A percentile compares a stretch with the other conserved stretches of the same genome.
Conservation (phyloP, 2,329 filamentous ascomycete species). For the Microsporum ferrugineum region DNA sequence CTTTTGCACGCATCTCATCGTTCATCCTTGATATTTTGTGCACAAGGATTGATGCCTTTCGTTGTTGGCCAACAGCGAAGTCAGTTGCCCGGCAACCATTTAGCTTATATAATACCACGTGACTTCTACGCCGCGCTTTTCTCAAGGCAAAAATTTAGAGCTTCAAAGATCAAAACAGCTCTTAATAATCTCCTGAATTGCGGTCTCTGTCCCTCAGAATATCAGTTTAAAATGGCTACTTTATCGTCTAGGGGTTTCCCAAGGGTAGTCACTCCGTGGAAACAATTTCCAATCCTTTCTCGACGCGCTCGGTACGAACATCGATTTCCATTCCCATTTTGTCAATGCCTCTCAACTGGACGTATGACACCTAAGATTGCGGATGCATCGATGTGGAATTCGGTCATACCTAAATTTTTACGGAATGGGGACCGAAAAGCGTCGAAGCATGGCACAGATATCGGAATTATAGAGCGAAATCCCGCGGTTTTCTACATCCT, state of each 20-base stretch:
- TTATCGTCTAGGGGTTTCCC: background rate
- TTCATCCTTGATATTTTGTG: background rate
- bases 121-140: background rate
- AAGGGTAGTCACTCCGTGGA: background rate
- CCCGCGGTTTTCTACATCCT: conserved; percentile 71
- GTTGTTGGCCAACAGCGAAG: conserved; percentile 12
- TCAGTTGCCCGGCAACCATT: conserved; percentile 10
- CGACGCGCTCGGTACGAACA: background rate
- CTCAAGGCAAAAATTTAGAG: background rate
- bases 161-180: background rate
- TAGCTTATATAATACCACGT: background rate
- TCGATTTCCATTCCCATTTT: background rate
- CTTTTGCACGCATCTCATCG: background rate
- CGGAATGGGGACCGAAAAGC: conserved; percentile 24
- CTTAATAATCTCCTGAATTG: background rate
- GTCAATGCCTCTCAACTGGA: conserved; percentile 18
- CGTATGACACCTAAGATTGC: conserved; percentile 39
- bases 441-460: conserved; percentile 21
- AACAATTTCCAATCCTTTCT: background rate
- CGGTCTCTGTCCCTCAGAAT: background rate
- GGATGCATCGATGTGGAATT: conserved; percentile 56
- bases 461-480: conserved; percentile 47
- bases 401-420: conserved; percentile 52
- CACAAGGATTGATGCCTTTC: background rate
- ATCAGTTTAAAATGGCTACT: background rate